Base-by-base conservation (phyloP, 495 filamentous ascomycete genomes). In the Hamigera avellanea region DNA sequence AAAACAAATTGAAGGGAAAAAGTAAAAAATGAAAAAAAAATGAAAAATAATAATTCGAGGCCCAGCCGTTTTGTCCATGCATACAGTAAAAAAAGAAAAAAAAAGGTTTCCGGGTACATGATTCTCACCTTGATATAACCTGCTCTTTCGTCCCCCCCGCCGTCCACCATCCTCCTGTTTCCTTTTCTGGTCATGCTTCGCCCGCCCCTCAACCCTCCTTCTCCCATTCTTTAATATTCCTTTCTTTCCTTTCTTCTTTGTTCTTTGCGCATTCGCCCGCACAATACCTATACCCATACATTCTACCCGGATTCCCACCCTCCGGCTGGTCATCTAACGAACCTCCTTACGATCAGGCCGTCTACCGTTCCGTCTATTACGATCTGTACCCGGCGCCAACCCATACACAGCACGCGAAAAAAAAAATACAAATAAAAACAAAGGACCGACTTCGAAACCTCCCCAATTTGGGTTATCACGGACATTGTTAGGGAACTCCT, bases 191-290 rank as follows among this genome's bases (percentile, higher is more conserved):
- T 26, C 25, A 26, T 26, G 37, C 35, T 33, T 16, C 27, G 10
- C 50, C 39, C 25, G 37, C 39, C 30, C 51, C 41, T 37, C 32
- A 37, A 18, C 42, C 32, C 31, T 46, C 38, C 42, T 43, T 27
- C 41, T 52, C 54, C 42, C n/a, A n/a, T 53, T 44, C 44, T 56
- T 53, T 45, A 37, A 69, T 62, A 66, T 48, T 62, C 60, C 66
- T 66, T 62, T 46, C 63, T 61, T 70, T 68, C 57, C 61, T 60
- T 69, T 71, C 67, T 53, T 51, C 60, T 56, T 46, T 45, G 67
- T 55, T 57, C 43, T 43, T 54, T 48, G 59, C 58, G 58, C 61
- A 53, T 64, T 67, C 61, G 66, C 59, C 62, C 59, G 58, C 60
- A 53, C 62, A 52, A 57, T 62, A 60, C 50, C 53, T 54, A 50